phyloP scores from a whole-genome alignment of 257 asterid species.

The Agastache rugosa region DNA sequence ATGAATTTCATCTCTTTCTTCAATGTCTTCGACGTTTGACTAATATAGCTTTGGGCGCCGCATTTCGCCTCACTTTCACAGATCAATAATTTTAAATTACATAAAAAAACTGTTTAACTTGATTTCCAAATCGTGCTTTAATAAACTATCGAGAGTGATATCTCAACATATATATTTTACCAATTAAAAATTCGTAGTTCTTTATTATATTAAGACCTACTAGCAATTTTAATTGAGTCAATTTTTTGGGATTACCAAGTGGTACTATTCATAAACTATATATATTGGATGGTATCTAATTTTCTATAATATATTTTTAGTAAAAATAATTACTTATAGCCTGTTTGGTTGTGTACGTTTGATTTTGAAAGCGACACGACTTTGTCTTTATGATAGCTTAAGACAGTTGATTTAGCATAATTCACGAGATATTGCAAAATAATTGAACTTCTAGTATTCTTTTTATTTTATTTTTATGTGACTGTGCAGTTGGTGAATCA shows the following conservation, averaged over 20 bases:
- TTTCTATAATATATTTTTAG: not conserved
- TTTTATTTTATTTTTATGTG: not conserved
- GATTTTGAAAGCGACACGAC: conserved; percentile 25
- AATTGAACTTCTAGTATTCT: not conserved
- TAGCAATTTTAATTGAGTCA: not conserved
- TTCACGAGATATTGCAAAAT: conserved; percentile 28
- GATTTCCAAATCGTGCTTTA: conserved; percentile 23
- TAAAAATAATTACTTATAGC: not conserved
- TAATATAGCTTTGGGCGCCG: conserved; percentile 22
- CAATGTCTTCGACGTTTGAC: conserved; percentile 27
- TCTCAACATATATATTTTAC: conserved; percentile 21
- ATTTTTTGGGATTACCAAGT: conserved; percentile 17
- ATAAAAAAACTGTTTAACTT: not conserved
- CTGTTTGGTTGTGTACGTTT: conserved; percentile 7
- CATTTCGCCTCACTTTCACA: conserved; percentile 25
- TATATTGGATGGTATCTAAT: not conserved
- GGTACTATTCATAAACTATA: not conserved
- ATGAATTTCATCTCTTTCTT: too few relatives aligned
- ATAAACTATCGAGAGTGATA: not conserved
- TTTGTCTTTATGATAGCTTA: conserved; percentile 14
- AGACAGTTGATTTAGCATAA: conserved; percentile 27
- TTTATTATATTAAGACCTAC: not conserved
- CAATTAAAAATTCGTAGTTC: not conserved
- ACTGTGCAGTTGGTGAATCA: conserved; percentile 22
- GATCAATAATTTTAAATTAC: not conserved